These are phyloP conservation scores for Yamadazyma aaseri DNA, from an alignment of 1,139 yeast species.

Conservation along the genomic window DNA sequence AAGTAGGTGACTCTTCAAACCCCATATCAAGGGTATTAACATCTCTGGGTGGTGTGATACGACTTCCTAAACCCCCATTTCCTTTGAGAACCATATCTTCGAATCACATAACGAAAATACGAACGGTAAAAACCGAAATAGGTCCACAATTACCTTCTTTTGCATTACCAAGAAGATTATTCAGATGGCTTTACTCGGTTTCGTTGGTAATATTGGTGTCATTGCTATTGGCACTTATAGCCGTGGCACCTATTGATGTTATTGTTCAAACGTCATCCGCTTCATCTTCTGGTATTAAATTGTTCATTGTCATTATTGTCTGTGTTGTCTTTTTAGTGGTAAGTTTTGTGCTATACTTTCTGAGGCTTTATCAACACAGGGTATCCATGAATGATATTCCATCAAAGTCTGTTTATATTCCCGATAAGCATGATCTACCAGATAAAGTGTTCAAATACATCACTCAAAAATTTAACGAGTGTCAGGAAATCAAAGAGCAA, in stretches of 20 bases:
- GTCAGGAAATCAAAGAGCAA: slow-evolving; percentile 41
- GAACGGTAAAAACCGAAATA: slow-evolving; percentile 8
- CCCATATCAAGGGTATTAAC: slow-evolving; percentile 1
- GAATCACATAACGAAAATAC: slow-evolving; percentile 3
- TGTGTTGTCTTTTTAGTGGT: slow-evolving; percentile 59
- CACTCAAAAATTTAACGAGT: slow-evolving; percentile 44
- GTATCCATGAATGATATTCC: slow-evolving; percentile 75
- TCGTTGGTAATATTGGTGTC: slow-evolving; percentile 53
- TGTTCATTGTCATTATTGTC: slow-evolving; percentile 73
- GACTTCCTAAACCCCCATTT: slow-evolving; percentile 1
- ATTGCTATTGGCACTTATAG: slow-evolving; percentile 53
- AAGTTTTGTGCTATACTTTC: slow-evolving; percentile 45
- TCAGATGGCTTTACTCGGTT: slow-evolving; percentile 54
- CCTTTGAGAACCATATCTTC: neutral
- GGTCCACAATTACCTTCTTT: slow-evolving; percentile 18
- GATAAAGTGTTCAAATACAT: slow-evolving; percentile 35
- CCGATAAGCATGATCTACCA: slow-evolving; percentile 67
- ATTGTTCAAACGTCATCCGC: slow-evolving; percentile 61
- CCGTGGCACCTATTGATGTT: slow-evolving; percentile 75
- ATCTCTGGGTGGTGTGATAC: neutral
- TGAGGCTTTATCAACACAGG: slow-evolving; percentile 58
- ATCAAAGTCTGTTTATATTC: slow-evolving; percentile 58
- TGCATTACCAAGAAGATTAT: slow-evolving; percentile 33
- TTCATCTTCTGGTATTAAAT: slow-evolving; percentile 59
- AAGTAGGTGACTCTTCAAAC: slow-evolving; percentile 1